Evolutionary conservation across 106 monocot genomes (phyloP).

Genomic region (Acanthochlamys bracteata): DNA sequence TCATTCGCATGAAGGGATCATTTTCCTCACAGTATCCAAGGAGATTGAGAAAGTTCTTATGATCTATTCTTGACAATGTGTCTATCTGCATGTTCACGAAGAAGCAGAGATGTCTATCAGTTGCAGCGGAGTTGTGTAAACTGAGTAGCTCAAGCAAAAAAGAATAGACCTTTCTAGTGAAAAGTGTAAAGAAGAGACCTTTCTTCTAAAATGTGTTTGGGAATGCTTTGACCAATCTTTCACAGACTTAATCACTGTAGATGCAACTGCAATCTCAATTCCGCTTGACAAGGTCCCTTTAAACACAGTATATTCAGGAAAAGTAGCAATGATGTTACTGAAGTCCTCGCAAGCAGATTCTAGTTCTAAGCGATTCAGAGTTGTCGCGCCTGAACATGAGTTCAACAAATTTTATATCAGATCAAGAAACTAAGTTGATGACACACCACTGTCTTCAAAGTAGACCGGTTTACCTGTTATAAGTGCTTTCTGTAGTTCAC

Average conservation of each 20-base stretch:
- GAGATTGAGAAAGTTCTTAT: slow-evolving; percentile 83
- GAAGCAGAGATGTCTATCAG: too few relatives aligned
- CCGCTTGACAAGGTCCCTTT: slow-evolving; percentile 89
- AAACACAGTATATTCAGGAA: slow-evolving; percentile 46
- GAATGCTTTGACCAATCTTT: slow-evolving; percentile 56
- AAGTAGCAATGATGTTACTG: slow-evolving; percentile 57
- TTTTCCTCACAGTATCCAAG: slow-evolving; percentile 83
- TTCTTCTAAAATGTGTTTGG: slow-evolving; percentile 49
- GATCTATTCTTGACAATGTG: slow-evolving; percentile 59
- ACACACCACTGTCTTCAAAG: too few relatives aligned
- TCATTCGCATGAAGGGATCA: slow-evolving; percentile 76
- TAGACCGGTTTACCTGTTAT: slow-evolving; percentile 44
- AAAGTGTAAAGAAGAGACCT: too few relatives aligned
- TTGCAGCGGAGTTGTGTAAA: too few relatives aligned
- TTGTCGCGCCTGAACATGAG: too few relatives aligned
- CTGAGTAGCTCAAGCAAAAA: too few relatives aligned
- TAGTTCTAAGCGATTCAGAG: too few relatives aligned
- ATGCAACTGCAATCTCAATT: slow-evolving; percentile 70
- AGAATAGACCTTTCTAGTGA: too few relatives aligned
- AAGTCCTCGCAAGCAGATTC: slow-evolving; percentile 89
- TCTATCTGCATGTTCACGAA: slow-evolving; percentile 55
- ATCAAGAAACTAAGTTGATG: too few relatives aligned
- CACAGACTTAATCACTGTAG: slow-evolving; percentile 33
- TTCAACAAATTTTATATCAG: background rate
- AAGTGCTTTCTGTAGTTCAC: slow-evolving; percentile 68